Conservation (phyloP, 805 yeast genomes). For the Hanseniaspora hatyaiensis region DNA sequence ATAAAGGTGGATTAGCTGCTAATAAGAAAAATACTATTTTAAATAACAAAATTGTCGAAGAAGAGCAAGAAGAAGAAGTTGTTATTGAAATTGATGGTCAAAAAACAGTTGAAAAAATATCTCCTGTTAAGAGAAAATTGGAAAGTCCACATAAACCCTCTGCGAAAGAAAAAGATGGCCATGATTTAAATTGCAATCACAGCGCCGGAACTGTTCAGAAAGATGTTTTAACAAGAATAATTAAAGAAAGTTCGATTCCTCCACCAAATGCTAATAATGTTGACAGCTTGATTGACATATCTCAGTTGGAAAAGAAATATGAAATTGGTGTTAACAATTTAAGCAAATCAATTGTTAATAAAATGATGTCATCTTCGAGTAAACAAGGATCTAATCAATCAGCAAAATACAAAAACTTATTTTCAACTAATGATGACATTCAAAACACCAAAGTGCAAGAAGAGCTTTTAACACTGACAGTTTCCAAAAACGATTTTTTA, state of each 20-base stretch:
- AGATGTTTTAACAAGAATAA: not conserved
- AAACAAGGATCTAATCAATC: too few species aligned
- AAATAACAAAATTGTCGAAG: slow-evolving; percentile 17
- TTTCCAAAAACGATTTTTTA: slow-evolving; percentile 60
- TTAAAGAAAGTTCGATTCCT: not conserved
- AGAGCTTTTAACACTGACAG: slow-evolving; percentile 43
- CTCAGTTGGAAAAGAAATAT: not conserved
- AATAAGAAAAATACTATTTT: too few species aligned
- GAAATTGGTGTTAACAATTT: not conserved
- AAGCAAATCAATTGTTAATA: too few species aligned
- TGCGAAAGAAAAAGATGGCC: not conserved
- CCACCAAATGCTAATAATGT: too few species aligned
- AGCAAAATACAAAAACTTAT: slow-evolving; percentile 9
- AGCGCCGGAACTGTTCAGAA: not conserved
- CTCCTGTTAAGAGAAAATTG: not conserved
- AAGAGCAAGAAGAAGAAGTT: slow-evolving; percentile 18
- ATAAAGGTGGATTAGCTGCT: slow-evolving; percentile 3
- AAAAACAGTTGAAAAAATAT: not conserved
- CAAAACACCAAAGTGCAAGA: slow-evolving; percentile 44
- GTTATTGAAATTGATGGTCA: slow-evolving; percentile 7
- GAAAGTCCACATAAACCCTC: not conserved
- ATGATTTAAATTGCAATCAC: not conserved
- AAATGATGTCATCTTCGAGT: too few species aligned
- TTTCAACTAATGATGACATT: slow-evolving; percentile 33
- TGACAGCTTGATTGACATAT: slow-evolving; percentile 3